Conservation (phyloP, 202 grass and related monocot species). For the Setaria viridis region DNA sequence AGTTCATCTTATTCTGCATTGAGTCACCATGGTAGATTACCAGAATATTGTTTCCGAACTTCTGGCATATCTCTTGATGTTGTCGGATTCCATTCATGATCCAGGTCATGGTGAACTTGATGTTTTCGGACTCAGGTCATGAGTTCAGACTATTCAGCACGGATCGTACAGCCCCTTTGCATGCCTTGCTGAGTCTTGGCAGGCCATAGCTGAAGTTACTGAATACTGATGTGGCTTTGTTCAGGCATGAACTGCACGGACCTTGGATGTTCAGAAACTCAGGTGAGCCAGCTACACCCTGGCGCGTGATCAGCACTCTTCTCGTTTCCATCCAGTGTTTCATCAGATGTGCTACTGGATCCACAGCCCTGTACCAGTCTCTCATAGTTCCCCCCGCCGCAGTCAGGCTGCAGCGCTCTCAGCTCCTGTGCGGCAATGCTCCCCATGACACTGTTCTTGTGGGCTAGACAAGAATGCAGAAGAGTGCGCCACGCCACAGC, state of each 20-base stretch:
- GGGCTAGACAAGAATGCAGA: constrained; percentile 61
- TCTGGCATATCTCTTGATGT: background rate
- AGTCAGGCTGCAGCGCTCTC: constrained; percentile 21
- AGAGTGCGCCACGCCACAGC: constrained; percentile 56
- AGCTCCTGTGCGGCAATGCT: constrained; percentile 49
- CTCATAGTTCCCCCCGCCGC: constrained; percentile 25
- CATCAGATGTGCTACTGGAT: constrained; percentile 4
- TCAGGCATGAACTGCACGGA: background rate
- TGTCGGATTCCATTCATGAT: constrained; percentile 8
- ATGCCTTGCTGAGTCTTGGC: background rate
- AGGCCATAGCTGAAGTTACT: constrained; percentile 4
- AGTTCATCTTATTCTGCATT: background rate
- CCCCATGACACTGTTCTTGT: constrained; percentile 33
- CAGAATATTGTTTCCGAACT: background rate
- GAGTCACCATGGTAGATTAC: background rate
- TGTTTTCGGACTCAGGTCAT: background rate
- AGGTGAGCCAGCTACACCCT: constrained; percentile 61
- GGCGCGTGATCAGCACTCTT: constrained; percentile 39
- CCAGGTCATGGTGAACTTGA: background rate
- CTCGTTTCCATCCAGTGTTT: background rate
- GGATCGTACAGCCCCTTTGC: background rate
- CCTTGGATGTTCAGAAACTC: constrained; percentile 30
- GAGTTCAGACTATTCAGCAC: background rate
- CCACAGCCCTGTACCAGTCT: constrained; percentile 35
- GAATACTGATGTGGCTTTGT: constrained; percentile 15